These are phyloP conservation scores for Cicer yamashitae DNA, from an alignment of 306 rosid species.

Conservation along the genomic window DNA sequence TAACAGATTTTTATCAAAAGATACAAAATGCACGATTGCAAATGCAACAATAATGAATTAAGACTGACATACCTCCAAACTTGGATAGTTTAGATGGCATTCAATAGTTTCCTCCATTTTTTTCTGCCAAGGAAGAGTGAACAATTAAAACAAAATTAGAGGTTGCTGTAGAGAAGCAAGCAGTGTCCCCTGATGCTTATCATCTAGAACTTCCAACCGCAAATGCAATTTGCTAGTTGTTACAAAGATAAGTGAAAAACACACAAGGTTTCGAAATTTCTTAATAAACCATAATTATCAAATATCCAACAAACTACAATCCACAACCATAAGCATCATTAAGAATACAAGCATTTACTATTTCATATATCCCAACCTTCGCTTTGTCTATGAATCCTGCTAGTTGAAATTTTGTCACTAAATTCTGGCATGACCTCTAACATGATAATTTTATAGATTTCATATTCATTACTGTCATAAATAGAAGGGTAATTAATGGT, in stretches of 20 bases:
- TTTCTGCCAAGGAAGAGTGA: slow-evolving; percentile 60
- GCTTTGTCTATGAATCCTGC: background rate
- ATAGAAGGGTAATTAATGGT: background rate
- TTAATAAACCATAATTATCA: background rate
- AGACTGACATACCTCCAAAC: slow-evolving; percentile 68
- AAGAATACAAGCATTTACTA: background rate
- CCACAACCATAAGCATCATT: background rate
- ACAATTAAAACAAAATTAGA: slow-evolving; percentile 16
- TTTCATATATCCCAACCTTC: slow-evolving; percentile 9
- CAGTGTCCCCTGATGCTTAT: background rate
- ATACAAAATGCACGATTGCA: slow-evolving; percentile 8
- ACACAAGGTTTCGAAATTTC: background rate
- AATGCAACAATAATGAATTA: slow-evolving; percentile 27
- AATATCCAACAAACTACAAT: slow-evolving; percentile 17
- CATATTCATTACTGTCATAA: background rate
- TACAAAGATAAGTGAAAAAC: background rate
- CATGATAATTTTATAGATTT: slow-evolving; percentile 9
- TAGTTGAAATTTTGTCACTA: background rate
- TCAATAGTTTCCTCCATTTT: slow-evolving; percentile 71
- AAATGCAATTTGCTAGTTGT: background rate
- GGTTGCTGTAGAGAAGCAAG: slow-evolving; percentile 3
- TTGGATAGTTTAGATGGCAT: slow-evolving; percentile 66
- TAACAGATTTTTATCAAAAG: background rate
- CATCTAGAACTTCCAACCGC: slow-evolving; percentile 3
- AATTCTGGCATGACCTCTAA: background rate